phyloP scores from a whole-genome alignment of 2,329 filamentous ascomycete species.

The Pestalotiopsis sp. region DNA sequence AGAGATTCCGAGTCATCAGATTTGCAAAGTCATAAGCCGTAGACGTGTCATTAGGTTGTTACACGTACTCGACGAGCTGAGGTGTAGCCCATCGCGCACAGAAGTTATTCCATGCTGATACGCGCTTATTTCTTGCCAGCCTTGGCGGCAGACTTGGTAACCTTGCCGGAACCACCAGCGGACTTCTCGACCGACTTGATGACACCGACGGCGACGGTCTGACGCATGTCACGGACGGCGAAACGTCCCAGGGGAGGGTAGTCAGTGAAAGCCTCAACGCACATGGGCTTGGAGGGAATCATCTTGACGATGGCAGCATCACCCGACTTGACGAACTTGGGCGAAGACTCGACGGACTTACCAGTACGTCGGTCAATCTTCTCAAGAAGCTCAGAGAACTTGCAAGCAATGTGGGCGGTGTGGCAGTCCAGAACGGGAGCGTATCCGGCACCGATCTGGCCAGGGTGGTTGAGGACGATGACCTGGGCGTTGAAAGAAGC shows the following conservation, averaged over 20 bases:
- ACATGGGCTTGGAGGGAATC: conserved; percentile 99
- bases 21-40: conserved; percentile 36
- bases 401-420: conserved; percentile 99
- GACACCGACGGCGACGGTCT: conserved; percentile 91
- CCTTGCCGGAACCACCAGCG: conserved; percentile 60
- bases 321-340: conserved; percentile 99
- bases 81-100: conserved; percentile 9
- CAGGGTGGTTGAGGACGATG: conserved; percentile 99
- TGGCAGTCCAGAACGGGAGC: conserved; percentile 99
- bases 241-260: conserved; percentile 99
- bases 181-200: conserved; percentile 85
- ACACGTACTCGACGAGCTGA: conserved; percentile 12
- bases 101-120: conserved; percentile 18
- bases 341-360: conserved; percentile 87
- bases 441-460: conserved; percentile 99
- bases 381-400: conserved; percentile 98
- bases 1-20: conserved; percentile 43
- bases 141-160: conserved; percentile 74
- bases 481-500: conserved; percentile 99
- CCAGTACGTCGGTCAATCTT: conserved; percentile 99
- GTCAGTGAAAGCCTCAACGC: conserved; percentile 99
- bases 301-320: conserved; percentile 99
- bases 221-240: conserved; percentile 98
- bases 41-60: conserved; percentile 24
- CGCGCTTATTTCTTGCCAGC: conserved; percentile 71